Conservation (phyloP, 768 basidiomycete species). For the Glaciozyma antarctica region DNA sequence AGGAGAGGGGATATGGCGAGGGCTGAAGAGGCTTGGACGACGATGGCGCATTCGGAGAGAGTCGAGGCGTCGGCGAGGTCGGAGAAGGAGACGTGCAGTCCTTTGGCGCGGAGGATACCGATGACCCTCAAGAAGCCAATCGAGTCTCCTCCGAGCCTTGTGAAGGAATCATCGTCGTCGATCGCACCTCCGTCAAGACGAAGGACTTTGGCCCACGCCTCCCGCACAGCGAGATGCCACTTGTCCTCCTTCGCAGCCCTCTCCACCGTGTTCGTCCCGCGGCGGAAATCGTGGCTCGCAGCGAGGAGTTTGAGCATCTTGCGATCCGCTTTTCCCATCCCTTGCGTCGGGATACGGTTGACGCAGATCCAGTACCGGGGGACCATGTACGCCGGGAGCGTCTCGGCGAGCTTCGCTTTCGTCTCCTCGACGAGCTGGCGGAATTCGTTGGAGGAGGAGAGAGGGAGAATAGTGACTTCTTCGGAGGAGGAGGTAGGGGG, state of each 20-base stretch:
- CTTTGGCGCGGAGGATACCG: background rate
- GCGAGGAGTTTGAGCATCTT: conserved; percentile 19
- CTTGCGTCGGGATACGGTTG: conserved; percentile 24
- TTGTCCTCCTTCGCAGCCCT: background rate
- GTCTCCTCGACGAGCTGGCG: conserved; percentile 2
- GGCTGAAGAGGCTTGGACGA: background rate
- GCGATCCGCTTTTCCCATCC: conserved; percentile 30
- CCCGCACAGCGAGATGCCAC: conserved; percentile 8
- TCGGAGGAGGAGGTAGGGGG: background rate
- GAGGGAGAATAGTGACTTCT: conserved; percentile 1
- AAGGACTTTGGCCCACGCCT: conserved; percentile 19
- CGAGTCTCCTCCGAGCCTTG: conserved; percentile 27
- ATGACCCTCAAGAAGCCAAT: conserved; percentile 30
- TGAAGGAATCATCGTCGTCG: conserved; percentile 23
- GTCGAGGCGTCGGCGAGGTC: conserved; percentile 17
- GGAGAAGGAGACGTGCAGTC: conserved; percentile 8
- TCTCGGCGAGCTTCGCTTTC: conserved; percentile 5
- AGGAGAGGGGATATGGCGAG: background rate
- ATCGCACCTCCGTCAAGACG: conserved; percentile 4
- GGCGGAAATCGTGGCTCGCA: conserved; percentile 4
- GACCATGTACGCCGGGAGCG: conserved; percentile 25
- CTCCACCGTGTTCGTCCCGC: background rate
- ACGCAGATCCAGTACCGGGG: conserved; percentile 29
- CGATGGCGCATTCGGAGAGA: conserved; percentile 13
- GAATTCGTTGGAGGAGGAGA: background rate